Evolutionary conservation across 75 land plant genomes (phyloP), one percentile per base, ranked within the genome.

Genomic region (Selaginella moellendorffii): DNA sequence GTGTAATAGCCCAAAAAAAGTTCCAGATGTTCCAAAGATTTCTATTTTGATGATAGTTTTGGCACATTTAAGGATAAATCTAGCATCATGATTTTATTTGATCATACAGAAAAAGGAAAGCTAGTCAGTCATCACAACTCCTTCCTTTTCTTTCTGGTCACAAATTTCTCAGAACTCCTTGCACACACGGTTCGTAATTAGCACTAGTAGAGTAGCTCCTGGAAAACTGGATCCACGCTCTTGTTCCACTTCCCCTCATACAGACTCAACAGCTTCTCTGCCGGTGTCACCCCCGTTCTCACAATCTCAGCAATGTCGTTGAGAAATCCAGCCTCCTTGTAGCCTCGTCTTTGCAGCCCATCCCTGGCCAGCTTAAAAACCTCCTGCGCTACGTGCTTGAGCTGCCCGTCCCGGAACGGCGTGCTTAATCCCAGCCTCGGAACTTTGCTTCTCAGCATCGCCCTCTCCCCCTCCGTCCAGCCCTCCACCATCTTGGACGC

Each of bases 371-470:
- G 72, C 67, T 76, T 65, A 26, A 85, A 26, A 53, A 93, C 79
- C 63, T 89, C 96, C 73, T 93, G 82, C 24, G 98, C 90, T 46
- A 89, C 79, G 71, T 89, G 96, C 65, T 53, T 83, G 31, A 93
- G 65, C 31, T 80, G 61, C 9, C 91, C 90, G 76, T 86, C 98
- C 22, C 98, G 79, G 64, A 89, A 93, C 61, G 96, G 98, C 30
- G 87, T 82, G 67, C 83, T 81, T 29, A 93, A 73, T 56, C 98
- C 98, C 71, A 65, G 75, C 68, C 71, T 78, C 30, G 96, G 85
- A 2, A 93, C 97, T 96, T 92, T 24, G 5, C 9, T 19, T 19
- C 59, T 56, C 19, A 56, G 21, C 59, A 56, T 56, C 8, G 59
- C 21, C 24, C 59, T 56, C n/a, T 56, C 59, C 24, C 23, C 59